Evolutionary conservation across 2,329 filamentous ascomycete genomes (phyloP), one percentile per base, ranked within the genome.

Genomic region (Venturia carpophila): DNA sequence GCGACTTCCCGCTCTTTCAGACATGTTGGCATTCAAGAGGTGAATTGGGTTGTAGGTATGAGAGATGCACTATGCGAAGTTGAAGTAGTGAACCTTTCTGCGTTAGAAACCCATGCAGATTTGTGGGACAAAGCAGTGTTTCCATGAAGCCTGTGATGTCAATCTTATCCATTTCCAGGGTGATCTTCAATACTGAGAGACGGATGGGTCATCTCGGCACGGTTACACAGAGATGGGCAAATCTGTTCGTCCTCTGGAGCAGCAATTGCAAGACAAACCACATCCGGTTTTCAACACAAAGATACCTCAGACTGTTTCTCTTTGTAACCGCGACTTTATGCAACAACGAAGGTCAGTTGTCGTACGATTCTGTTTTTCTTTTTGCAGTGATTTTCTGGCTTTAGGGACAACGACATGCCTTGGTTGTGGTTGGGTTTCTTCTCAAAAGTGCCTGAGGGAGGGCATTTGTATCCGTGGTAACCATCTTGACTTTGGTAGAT

Each of bases 301-400:
- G 19, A 11, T 15, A 37, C 13, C 24, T 34, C 49, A 56, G n/a
- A 56, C 4, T 10, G 49, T 30, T 24, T 56, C 49, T 56, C 13
- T 56, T 37, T 19, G 13, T 13, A 34, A 4, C 9, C 49, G 64
- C 17, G 58, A 62, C 24, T 70, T 74, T 5, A 75, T 67, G 1
- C n/a, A 3, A 27, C 1, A 27, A 3, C 30, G 30, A 34, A 34
- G 30, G 30, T 34, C 30, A 34, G 30, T 6, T 34, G 30, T 34
- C 30, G 30, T 34, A 6, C 30, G 30, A 6, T 6, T 34, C 3
- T 34, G 6, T 34, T 34, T 6, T 3, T 6, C 30, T 34, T 34
- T 34, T 34, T 3, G 6, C 30, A 34, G 3, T 34, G 30, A 34
- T 34, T 34, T 34, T 6, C 6, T 6, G 3, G 6, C 3, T 34